phyloP scores from a whole-genome alignment of 192 early-diverging fungal genomes.

The Phycomyces blakesleeanus region DNA sequence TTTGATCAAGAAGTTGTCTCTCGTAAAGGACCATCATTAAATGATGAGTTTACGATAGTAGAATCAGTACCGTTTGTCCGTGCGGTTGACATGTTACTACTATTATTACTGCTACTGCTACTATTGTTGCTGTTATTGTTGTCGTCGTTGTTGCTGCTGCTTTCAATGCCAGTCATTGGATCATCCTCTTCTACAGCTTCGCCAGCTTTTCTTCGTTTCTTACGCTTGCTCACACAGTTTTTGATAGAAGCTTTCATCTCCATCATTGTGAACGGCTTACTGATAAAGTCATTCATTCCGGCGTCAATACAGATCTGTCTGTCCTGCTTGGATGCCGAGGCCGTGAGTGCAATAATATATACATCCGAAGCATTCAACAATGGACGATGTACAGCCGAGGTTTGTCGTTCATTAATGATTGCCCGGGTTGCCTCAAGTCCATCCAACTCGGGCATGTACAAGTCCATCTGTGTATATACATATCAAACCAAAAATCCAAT shows the following conservation, averaged over 20 bases:
- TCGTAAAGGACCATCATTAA: no score
- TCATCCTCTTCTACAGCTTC: constrained; percentile 7
- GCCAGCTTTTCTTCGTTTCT: constrained; percentile 16
- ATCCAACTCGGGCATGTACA: constrained; percentile 43
- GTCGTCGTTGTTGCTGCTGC: neutral
- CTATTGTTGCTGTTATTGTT: neutral
- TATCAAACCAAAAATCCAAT: neutral
- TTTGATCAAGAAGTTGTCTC: no score
- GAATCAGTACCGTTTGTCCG: no score
- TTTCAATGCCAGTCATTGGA: constrained; percentile 18
- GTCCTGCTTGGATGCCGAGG: constrained; percentile 46
- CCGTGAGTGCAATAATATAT: constrained; percentile 54
- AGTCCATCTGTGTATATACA: constrained; percentile 28
- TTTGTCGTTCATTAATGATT: constrained; percentile 26
- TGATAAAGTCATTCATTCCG: constrained; percentile 55
- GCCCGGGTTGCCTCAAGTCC: constrained; percentile 33
- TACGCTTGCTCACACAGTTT: constrained; percentile 24
- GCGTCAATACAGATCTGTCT: constrained; percentile 52
- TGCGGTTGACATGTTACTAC: no score
- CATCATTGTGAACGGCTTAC: constrained; percentile 47
- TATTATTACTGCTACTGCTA: no score
- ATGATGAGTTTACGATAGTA: no score
- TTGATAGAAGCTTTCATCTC: constrained; percentile 45
- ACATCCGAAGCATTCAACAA: constrained; percentile 35
- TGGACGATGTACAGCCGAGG: neutral